Evolutionary conservation across 2,329 filamentous ascomycete genomes (phyloP).

Genomic region (Sporothrix mexicana): DNA sequence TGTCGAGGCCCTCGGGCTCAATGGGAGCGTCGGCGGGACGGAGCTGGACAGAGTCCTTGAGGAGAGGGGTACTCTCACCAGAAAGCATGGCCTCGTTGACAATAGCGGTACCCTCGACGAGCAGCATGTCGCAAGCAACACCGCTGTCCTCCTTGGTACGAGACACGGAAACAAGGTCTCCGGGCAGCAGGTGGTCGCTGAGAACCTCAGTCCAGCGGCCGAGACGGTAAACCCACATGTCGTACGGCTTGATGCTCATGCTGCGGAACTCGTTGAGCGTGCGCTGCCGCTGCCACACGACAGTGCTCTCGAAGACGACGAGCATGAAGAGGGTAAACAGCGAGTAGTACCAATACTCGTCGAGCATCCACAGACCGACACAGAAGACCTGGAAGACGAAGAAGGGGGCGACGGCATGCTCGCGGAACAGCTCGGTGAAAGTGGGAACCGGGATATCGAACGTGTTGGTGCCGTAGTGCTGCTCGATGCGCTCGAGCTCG

Average conservation of each 20-base stretch:
- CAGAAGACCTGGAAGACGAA: constrained; percentile 99
- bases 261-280: constrained; percentile 95
- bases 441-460: constrained; percentile 98
- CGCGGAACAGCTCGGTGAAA: constrained; percentile 94
- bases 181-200: constrained; percentile 90
- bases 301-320: constrained; percentile 95
- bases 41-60: constrained; percentile 95
- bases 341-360: constrained; percentile 99
- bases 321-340: constrained; percentile 99
- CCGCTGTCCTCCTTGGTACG: constrained; percentile 97
- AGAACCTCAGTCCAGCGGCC: constrained; percentile 86
- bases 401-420: constrained; percentile 97
- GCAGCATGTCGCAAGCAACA: constrained; percentile 94
- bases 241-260: constrained; percentile 99
- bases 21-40: constrained; percentile 80
- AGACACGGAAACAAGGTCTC: constrained; percentile 88
- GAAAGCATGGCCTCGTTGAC: constrained; percentile 99
- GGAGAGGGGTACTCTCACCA: constrained; percentile 92
- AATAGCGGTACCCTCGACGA: constrained; percentile 93
- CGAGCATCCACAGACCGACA: constrained; percentile 96
- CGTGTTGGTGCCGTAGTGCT: constrained; percentile 94
- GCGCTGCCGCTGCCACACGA: constrained; percentile 97
- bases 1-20: constrained; percentile 90
- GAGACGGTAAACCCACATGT: constrained; percentile 86
- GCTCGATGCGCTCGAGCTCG: constrained; percentile 80